These are phyloP conservation scores for Solanum acaule DNA, from an alignment of 257 asterid genomes.

Conservation along the genomic window DNA sequence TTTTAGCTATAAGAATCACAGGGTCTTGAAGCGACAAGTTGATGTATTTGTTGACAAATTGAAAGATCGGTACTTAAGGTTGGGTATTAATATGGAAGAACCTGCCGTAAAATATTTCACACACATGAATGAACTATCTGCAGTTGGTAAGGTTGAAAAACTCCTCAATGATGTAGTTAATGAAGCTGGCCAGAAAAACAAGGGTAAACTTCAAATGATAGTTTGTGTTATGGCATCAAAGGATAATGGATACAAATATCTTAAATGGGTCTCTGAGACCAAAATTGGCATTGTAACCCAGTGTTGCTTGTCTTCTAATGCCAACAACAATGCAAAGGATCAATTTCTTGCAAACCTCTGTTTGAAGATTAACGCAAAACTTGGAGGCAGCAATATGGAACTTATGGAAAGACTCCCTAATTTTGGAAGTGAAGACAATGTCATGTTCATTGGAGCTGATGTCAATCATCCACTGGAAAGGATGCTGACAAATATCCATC, in stretches of 20 bases:
- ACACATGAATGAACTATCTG: slow-evolving; percentile 26
- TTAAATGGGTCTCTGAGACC: slow-evolving; percentile 61
- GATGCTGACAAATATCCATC: slow-evolving; percentile 29
- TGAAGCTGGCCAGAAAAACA: not conserved
- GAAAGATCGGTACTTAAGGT: slow-evolving; percentile 13
- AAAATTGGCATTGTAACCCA: slow-evolving; percentile 55
- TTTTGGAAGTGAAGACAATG: slow-evolving; percentile 20
- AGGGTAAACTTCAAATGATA: slow-evolving; percentile 37
- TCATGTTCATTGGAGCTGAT: slow-evolving; percentile 84
- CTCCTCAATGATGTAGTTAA: slow-evolving; percentile 21
- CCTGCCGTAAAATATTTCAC: slow-evolving; percentile 9
- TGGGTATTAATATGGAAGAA: slow-evolving; percentile 35
- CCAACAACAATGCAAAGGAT: slow-evolving; percentile 8
- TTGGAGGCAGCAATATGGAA: slow-evolving; percentile 67
- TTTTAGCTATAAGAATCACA: slow-evolving; percentile 14
- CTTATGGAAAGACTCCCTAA: slow-evolving; percentile 29
- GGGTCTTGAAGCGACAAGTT: not conserved
- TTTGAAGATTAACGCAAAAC: slow-evolving; percentile 62
- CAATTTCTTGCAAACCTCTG: slow-evolving; percentile 52
- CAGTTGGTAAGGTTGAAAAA: slow-evolving; percentile 12
- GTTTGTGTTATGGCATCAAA: slow-evolving; percentile 41
- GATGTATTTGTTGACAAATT: slow-evolving; percentile 19
- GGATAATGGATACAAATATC: slow-evolving; percentile 42
- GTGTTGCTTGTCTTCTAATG: slow-evolving; percentile 26
- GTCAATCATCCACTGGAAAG: slow-evolving; percentile 62